Percentiles rank a stretch among this genome's conserved stretches.
phyloP scores from a whole-genome alignment of 1,139 yeast genomes.

The Lipomyces yarrowii region DNA sequence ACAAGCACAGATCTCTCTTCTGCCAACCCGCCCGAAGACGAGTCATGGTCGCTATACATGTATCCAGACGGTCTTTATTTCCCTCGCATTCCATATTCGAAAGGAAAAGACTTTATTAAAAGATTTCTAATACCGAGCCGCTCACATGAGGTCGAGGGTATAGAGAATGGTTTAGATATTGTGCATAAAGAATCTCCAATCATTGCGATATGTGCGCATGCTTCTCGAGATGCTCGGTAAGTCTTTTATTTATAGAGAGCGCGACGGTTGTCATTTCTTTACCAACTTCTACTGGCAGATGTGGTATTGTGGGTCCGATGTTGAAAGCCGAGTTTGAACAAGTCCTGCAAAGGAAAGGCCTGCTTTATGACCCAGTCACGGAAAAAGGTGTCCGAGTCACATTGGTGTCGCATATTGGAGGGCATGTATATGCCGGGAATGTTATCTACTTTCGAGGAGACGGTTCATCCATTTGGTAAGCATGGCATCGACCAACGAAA shows the following conservation, averaged over 20 bases:
- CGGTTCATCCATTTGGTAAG: conserved; percentile 55
- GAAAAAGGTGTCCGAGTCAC: conserved; percentile 53
- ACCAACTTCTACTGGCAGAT: conserved; percentile 45
- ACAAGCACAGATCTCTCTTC: conserved; percentile 48
- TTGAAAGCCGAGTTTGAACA: conserved; percentile 53
- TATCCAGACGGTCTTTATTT: conserved; percentile 59
- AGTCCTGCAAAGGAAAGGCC: conserved; percentile 44
- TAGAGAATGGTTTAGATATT: conserved; percentile 32
- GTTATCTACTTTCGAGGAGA: conserved; percentile 55
- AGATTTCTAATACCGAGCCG: conserved; percentile 42
- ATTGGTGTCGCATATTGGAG: conserved; percentile 69
- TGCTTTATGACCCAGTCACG: conserved; percentile 32
- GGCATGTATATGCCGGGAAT: conserved; percentile 80
- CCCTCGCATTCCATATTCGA: conserved; percentile 41
- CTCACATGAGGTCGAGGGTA: conserved; percentile 21
- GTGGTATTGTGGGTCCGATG: conserved; percentile 66
- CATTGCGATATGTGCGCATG: conserved; percentile 68
- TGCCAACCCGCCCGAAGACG: conserved; percentile 14
- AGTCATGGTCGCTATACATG: conserved; percentile 41
- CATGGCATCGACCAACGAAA: background rate
- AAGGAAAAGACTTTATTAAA: conserved; percentile 49
- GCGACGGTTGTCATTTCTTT: background rate
- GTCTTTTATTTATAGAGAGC: background rate
- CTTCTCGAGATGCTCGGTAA: conserved; percentile 53
- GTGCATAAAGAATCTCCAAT: conserved; percentile 31